These are phyloP conservation scores for Xylaria grammica DNA, from an alignment of 495 filamentous ascomycete species.

Conservation along the genomic window DNA sequence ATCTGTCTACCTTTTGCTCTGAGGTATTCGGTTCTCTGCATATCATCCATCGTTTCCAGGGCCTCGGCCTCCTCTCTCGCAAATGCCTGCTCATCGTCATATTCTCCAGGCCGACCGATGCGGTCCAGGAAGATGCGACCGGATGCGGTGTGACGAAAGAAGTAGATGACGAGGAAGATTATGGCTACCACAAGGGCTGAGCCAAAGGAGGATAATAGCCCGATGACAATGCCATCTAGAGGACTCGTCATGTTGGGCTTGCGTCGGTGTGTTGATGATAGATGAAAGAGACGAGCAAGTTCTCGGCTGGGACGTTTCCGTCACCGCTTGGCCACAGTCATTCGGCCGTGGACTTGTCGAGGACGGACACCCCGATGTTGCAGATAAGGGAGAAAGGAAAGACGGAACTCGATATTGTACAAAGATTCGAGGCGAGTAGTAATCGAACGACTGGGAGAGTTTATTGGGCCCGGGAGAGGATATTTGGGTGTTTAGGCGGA, in stretches of 20 bases:
- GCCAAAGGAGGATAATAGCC: constrained; percentile 94
- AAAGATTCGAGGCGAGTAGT: constrained; percentile 20
- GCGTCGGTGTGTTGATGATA: constrained; percentile 10
- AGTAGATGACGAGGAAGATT: constrained; percentile 86
- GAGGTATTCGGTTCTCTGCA: constrained; percentile 86
- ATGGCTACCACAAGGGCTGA: constrained; percentile 83
- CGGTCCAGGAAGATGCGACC: constrained; percentile 93
- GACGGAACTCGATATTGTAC: neutral
- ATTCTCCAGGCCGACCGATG: constrained; percentile 92
- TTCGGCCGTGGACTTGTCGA: constrained; percentile 37
- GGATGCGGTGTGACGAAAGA: constrained; percentile 86
- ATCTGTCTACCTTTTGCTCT: constrained; percentile 83
- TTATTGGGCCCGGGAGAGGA: constrained; percentile 11
- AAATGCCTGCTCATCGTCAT: constrained; percentile 95
- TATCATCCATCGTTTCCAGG: constrained; percentile 92
- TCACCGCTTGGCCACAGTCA: constrained; percentile 37
- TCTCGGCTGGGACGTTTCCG: constrained; percentile 34
- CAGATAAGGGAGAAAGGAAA: constrained; percentile 17
- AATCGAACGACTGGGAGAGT: constrained; percentile 19
- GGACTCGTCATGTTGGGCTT: constrained; percentile 37
- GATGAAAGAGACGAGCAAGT: constrained; percentile 25
- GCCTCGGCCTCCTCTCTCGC: constrained; percentile 92
- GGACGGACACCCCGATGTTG: constrained; percentile 34
- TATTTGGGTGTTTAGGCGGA: neutral
- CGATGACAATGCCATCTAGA: constrained; percentile 85